Conservation (phyloP, 2,329 filamentous ascomycete species). For the Balansia obtecta region DNA sequence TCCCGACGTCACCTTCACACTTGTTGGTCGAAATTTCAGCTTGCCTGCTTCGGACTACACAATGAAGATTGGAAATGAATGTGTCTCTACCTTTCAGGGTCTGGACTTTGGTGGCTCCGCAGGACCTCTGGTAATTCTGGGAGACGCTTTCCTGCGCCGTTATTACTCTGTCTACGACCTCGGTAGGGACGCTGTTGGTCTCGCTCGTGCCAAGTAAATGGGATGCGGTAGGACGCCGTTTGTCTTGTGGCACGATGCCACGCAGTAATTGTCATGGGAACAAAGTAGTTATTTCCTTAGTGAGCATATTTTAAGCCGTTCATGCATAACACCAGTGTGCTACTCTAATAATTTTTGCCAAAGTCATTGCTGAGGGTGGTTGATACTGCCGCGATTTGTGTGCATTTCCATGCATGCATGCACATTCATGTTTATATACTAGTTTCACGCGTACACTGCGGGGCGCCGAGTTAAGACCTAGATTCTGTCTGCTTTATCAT, state of each 20-base stretch:
- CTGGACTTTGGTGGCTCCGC: constrained; percentile 85
- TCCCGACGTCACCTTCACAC: constrained; percentile 82
- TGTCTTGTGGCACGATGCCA: too few species aligned
- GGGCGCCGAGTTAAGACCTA: too few species aligned
- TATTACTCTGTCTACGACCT: constrained; percentile 97
- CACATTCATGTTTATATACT: too few species aligned
- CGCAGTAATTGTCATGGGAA: too few species aligned
- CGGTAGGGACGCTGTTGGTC: constrained; percentile 74
- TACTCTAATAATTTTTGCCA: too few species aligned
- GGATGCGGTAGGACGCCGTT: too few species aligned
- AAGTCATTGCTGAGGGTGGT: too few species aligned
- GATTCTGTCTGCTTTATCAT: too few species aligned
- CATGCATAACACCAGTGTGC: too few species aligned
- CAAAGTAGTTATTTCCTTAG: neutral
- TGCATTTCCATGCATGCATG: neutral
- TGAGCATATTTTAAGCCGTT: neutral
- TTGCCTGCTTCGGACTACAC: constrained; percentile 88
- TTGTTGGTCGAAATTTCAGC: constrained; percentile 85
- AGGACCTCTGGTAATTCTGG: constrained; percentile 87
- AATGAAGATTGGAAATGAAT: constrained; percentile 86
- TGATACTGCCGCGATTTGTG: neutral
- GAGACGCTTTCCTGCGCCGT: constrained; percentile 72
- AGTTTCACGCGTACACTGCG: too few species aligned
- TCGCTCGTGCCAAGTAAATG: constrained; percentile 67
- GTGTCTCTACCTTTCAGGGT: constrained; percentile 95